phyloP scores from a whole-genome alignment of 768 basidiomycete species.

The Rhodosporidiobolus odoratus region DNA sequence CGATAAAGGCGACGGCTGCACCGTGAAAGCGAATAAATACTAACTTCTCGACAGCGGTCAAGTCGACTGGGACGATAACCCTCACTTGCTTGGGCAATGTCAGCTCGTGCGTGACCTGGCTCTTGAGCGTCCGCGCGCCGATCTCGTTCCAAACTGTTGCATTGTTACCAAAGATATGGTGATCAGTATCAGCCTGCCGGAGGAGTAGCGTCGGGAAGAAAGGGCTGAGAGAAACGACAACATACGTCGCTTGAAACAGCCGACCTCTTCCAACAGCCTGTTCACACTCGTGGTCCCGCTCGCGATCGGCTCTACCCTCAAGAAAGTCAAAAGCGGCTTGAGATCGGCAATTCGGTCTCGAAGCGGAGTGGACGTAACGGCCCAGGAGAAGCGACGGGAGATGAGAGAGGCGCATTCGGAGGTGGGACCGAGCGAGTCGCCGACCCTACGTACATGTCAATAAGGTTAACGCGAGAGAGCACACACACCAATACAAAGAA shows the following conservation, averaged over 20 bases:
- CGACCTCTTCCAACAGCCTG: conserved; percentile 24
- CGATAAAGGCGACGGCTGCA: conserved; percentile 41
- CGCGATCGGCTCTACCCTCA: conserved; percentile 35
- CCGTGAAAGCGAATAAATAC: conserved; percentile 40
- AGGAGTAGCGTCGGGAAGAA: not conserved
- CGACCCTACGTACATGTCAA: conserved; percentile 17
- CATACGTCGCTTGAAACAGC: conserved; percentile 26
- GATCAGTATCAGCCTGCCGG: not conserved
- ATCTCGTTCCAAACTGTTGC: conserved; percentile 43
- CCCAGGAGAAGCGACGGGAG: conserved; percentile 46
- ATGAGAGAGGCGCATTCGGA: conserved; percentile 48
- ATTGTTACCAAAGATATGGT: accelerated
- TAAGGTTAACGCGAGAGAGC: conserved; percentile 4
- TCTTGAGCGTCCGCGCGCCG: conserved; percentile 47
- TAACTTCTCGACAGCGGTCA: conserved; percentile 41
- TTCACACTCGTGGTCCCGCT: not conserved
- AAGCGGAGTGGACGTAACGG: conserved; percentile 50
- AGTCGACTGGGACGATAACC: conserved; percentile 46
- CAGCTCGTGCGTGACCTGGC: conserved; percentile 42
- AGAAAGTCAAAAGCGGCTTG: conserved; percentile 45
- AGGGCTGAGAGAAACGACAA: not conserved
- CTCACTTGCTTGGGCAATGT: conserved; percentile 46
- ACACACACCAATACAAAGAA: conserved; percentile 22
- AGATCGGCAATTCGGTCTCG: conserved; percentile 47
- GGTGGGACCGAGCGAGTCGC: conserved; percentile 25